phyloP scores from a whole-genome alignment of 148 eudicot genomes.

The Fagopyrum homotropicum region DNA sequence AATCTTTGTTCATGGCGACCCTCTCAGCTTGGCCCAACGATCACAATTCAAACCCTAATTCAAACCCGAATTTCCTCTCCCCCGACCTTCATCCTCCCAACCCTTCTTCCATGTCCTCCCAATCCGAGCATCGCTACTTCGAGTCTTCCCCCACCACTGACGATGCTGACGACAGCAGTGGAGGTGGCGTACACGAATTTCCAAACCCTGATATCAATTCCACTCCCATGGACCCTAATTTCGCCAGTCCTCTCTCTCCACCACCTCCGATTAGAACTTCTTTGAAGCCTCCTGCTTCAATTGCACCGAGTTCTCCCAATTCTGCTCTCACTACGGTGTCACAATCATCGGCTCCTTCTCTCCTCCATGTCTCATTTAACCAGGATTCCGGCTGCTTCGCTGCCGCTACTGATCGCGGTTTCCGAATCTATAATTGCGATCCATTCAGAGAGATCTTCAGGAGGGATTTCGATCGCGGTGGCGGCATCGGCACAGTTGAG shows the following conservation, averaged over 20 bases:
- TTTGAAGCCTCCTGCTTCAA: constrained; percentile 12
- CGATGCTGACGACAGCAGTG: constrained; percentile 7
- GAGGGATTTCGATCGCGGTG: constrained; percentile 62
- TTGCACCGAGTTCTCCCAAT: constrained; percentile 16
- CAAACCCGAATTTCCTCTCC: constrained; percentile 21
- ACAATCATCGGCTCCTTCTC: constrained; percentile 23
- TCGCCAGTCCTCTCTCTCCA: constrained; percentile 19
- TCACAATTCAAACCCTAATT: constrained; percentile 24
- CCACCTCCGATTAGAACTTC: constrained; percentile 22
- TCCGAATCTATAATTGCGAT: constrained; percentile 75
- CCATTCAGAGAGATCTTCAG: constrained; percentile 85
- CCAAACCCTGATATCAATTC: constrained; percentile 11
- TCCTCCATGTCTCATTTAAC: constrained; percentile 65
- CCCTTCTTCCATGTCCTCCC: constrained; percentile 23
- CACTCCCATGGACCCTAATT: constrained; percentile 16
- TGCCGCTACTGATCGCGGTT: constrained; percentile 68
- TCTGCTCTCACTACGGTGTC: constrained; percentile 1
- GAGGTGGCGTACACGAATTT: not conserved
- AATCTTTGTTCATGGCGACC: constrained; percentile 12
- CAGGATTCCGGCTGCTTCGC: constrained; percentile 80
- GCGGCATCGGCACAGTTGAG: constrained; percentile 73
- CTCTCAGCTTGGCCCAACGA: constrained; percentile 23
- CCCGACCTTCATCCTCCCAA: constrained; percentile 16
- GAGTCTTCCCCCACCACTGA: constrained; percentile 8
- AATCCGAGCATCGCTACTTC: constrained; percentile 23